Percentiles rank a stretch among this genome's conserved stretches.
phyloP scores from a whole-genome alignment of 2,329 filamentous ascomycete species.

The Gnomoniopsis sp. region DNA sequence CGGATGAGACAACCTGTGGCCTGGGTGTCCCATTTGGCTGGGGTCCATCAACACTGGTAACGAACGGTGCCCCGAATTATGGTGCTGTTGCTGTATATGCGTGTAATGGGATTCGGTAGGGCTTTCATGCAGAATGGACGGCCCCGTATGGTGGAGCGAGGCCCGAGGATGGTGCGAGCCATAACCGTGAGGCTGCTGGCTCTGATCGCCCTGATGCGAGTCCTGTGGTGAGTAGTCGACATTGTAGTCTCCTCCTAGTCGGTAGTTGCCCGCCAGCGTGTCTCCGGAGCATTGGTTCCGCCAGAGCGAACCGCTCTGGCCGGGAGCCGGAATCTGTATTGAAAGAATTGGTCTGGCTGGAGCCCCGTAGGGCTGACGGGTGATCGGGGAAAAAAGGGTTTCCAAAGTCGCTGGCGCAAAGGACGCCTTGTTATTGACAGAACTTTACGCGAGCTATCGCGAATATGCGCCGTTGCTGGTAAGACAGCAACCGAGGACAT shows the following conservation, averaged over 20 bases:
- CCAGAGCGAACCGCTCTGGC: slow-evolving; percentile 75
- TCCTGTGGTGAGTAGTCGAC: slow-evolving; percentile 71
- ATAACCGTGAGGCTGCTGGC: slow-evolving; percentile 62
- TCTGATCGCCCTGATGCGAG: slow-evolving; percentile 62
- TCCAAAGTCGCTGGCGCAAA: slow-evolving; percentile 26
- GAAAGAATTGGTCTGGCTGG: slow-evolving; percentile 53
- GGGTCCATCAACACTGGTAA: slow-evolving; percentile 57
- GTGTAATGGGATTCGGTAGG: slow-evolving; percentile 33
- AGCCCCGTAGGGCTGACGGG: slow-evolving; percentile 50
- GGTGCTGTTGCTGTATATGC: slow-evolving; percentile 34
- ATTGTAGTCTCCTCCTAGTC: slow-evolving; percentile 67
- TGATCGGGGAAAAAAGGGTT: slow-evolving; percentile 27
- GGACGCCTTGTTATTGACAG: slow-evolving; percentile 28
- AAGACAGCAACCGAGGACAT: slow-evolving; percentile 32
- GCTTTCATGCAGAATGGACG: slow-evolving; percentile 44
- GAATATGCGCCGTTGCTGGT: slow-evolving; percentile 28
- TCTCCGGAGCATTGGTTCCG: slow-evolving; percentile 69
- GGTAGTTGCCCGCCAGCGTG: slow-evolving; percentile 73
- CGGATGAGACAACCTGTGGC: slow-evolving; percentile 47
- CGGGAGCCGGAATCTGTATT: slow-evolving; percentile 62
- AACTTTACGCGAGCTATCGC: slow-evolving; percentile 24
- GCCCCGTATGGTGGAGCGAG: slow-evolving; percentile 46
- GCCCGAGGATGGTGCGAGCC: slow-evolving; percentile 47
- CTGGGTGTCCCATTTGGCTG: slow-evolving; percentile 49
- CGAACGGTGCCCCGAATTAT: slow-evolving; percentile 38